Evolutionary conservation across 371 early-diverging fungal genomes (phyloP).

Genomic region (Mortierella sp.): DNA sequence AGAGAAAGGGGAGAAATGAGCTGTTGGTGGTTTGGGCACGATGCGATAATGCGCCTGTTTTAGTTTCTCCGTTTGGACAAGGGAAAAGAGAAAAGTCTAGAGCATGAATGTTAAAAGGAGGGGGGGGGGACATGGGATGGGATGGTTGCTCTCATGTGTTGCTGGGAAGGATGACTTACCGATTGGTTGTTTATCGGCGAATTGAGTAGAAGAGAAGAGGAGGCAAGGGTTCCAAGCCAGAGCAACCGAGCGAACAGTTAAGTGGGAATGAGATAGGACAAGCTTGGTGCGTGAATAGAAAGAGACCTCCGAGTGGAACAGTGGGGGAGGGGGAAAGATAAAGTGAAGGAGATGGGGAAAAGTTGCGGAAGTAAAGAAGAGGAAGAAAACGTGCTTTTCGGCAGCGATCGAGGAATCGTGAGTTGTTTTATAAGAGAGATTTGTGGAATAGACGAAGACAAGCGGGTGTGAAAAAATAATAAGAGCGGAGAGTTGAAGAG

Average conservation of each 20-base stretch:
- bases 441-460: neutral
- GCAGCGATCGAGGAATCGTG: neutral
- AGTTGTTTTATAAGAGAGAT: neutral
- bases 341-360: neutral
- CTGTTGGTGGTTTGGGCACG: neutral
- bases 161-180: slow-evolving; percentile 1
- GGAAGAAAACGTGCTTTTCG: neutral
- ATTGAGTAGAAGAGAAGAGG: neutral
- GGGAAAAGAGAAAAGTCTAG: neutral
- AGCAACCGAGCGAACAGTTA: neutral
- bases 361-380: neutral
- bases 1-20: neutral
- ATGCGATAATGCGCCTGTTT: neutral
- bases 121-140: neutral
- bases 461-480: neutral
- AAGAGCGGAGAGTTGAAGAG: neutral
- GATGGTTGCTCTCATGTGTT: neutral
- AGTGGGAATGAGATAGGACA: neutral
- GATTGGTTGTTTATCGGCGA: slow-evolving; percentile 2
- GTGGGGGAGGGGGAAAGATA: neutral
- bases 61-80: neutral
- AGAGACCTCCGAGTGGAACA: neutral
- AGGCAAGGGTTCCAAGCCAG: neutral
- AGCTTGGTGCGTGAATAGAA: neutral
- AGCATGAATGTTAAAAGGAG: slow-evolving; percentile 10